Conservation (phyloP, 441 rosid genomes). For the Eutrema salsugineum region DNA sequence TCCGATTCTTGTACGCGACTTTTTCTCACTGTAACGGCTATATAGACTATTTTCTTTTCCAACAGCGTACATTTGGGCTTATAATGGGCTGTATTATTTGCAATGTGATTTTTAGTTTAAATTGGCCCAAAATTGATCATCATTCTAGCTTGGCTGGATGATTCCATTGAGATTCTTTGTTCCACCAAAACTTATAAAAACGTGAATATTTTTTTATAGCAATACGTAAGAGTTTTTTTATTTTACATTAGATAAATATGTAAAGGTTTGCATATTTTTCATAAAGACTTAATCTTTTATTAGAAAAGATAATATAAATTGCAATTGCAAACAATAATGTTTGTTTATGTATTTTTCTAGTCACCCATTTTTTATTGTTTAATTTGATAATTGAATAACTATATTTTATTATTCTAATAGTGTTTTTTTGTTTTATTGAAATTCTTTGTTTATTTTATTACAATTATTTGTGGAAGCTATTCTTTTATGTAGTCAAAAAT, state of each 20-base stretch:
- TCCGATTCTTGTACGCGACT: background rate
- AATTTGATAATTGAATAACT: too few species aligned
- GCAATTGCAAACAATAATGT: too few species aligned
- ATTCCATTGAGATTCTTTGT: background rate
- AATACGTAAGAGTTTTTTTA: too few species aligned
- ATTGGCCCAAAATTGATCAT: background rate
- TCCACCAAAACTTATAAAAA: background rate
- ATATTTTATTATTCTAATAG: too few species aligned
- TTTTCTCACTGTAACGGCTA: conserved; percentile 24
- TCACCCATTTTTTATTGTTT: too few species aligned
- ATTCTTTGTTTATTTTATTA: too few species aligned
- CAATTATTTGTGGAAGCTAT: too few species aligned
- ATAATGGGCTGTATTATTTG: background rate
- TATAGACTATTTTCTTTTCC: background rate
- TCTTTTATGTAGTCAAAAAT: too few species aligned
- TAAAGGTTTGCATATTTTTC: background rate
- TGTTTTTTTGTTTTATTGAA: too few species aligned
- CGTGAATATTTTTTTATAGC: background rate
- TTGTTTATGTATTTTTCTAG: too few species aligned
- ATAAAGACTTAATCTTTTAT: too few species aligned
- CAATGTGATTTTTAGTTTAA: background rate
- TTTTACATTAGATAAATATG: background rate
- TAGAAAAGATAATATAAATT: too few species aligned
- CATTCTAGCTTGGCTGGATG: background rate
- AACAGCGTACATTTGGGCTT: background rate